These are phyloP conservation scores for Luzula sylvatica DNA, from an alignment of 176 grass and related monocot species.

Conservation along the genomic window DNA sequence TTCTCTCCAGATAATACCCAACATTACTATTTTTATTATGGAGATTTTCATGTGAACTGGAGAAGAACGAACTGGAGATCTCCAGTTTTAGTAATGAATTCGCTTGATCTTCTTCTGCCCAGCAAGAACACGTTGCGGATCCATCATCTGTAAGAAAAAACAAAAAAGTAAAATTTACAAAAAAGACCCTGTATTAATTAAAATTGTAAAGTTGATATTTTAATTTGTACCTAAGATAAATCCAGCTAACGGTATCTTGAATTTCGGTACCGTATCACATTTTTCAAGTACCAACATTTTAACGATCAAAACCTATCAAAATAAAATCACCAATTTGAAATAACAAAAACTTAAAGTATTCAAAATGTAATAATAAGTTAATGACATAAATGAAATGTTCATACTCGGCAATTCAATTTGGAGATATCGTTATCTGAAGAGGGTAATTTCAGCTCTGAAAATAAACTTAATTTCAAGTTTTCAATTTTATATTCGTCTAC, in stretches of 20 bases:
- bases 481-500: conserved; percentile 17
- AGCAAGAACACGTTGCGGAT: conserved; percentile 67
- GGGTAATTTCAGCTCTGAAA: conserved; percentile 28
- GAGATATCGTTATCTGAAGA: conserved; percentile 22
- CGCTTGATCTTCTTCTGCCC: conserved; percentile 60
- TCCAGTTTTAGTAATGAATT: conserved; percentile 51
- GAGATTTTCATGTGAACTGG: conserved; percentile 2
- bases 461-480: conserved; percentile 20
- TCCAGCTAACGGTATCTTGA: conserved; percentile 49
- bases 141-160: conserved; percentile 67
- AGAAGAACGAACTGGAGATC: conserved; percentile 22
- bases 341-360: neutral
- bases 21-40: conserved; percentile 10
- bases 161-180: conserved; percentile 1
- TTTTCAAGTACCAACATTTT: conserved; percentile 48
- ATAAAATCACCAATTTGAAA: conserved; percentile 7
- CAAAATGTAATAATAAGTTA: conserved; percentile 14
- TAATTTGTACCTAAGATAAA: conserved; percentile 86
- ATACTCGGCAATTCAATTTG: conserved; percentile 60
- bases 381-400: conserved; percentile 23
- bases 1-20: conserved; percentile 40
- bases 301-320: conserved; percentile 45
- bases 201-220: no score
- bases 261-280: conserved; percentile 24
- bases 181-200: conserved; percentile 1